These are phyloP conservation scores for Stenocarpella maydis DNA, from an alignment of 2,329 filamentous ascomycete species.

Conservation along the genomic window DNA sequence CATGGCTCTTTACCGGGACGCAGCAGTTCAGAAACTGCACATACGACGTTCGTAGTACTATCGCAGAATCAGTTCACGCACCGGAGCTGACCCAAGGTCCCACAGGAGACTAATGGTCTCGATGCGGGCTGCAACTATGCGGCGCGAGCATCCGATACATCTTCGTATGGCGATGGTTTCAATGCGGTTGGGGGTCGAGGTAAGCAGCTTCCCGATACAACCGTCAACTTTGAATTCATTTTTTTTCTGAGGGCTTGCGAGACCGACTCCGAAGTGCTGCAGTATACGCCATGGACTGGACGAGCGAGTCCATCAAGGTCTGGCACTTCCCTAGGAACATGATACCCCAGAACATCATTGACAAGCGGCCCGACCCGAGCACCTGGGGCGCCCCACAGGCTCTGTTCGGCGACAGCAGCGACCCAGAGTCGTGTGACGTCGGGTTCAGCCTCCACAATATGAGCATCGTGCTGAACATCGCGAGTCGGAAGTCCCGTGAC, in stretches of 20 bases:
- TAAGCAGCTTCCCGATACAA: background rate
- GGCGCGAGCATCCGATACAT: conserved; percentile 50
- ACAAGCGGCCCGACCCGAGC: conserved; percentile 65
- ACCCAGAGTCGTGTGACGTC: conserved; percentile 64
- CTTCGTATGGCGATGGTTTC: conserved; percentile 69
- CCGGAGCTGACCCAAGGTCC: background rate
- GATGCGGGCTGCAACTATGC: conserved; percentile 54
- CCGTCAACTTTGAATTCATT: background rate
- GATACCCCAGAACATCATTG: conserved; percentile 71
- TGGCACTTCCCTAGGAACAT: conserved; percentile 77
- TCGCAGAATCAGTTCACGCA: too few species aligned
- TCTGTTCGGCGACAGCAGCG: conserved; percentile 66
- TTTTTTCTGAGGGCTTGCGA: background rate
- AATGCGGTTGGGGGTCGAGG: conserved; percentile 69
- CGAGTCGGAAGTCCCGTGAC: conserved; percentile 37
- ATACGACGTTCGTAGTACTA: conserved; percentile 41
- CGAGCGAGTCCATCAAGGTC: conserved; percentile 70
- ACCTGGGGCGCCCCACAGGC: conserved; percentile 75
- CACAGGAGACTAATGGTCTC: conserved; percentile 5
- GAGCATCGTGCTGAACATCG: conserved; percentile 76
- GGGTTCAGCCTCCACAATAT: conserved; percentile 71
- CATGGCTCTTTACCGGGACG: conserved; percentile 39
- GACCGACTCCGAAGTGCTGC: background rate
- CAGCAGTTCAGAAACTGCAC: conserved; percentile 47
- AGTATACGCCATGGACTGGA: conserved; percentile 78